These are phyloP conservation scores for Pugionium cornutum DNA, from an alignment of 345 rosid species.

Conservation along the genomic window DNA sequence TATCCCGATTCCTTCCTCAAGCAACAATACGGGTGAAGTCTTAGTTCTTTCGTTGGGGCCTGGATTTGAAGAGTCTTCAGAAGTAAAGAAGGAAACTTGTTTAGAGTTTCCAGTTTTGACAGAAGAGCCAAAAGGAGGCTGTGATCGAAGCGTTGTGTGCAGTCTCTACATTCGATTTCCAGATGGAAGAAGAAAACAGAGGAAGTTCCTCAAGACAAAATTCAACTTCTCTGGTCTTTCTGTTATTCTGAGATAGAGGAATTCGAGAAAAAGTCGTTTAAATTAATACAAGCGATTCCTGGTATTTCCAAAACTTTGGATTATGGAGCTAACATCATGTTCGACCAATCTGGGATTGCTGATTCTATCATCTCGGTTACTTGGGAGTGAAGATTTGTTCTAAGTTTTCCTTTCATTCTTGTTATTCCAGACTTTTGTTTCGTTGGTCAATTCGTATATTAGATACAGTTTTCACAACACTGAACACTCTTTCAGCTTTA, in stretches of 20 bases:
- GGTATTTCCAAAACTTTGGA: slow-evolving; percentile 69
- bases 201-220: slow-evolving; percentile 67
- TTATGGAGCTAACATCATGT: slow-evolving; percentile 47
- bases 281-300: slow-evolving; percentile 65
- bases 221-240: slow-evolving; percentile 83
- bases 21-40: neutral
- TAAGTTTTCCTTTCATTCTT: too few relatives aligned
- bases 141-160: slow-evolving; percentile 60
- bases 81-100: neutral
- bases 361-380: slow-evolving; percentile 73
- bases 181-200: slow-evolving; percentile 37
- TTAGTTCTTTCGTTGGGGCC: neutral
- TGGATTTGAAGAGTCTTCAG: neutral
- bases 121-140: slow-evolving; percentile 61
- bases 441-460: too few relatives aligned
- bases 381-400: slow-evolving; percentile 50
- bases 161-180: slow-evolving; percentile 68
- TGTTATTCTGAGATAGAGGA: slow-evolving; percentile 58
- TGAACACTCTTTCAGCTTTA: too few relatives aligned
- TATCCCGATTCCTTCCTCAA: too few relatives aligned
- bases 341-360: slow-evolving; percentile 65
- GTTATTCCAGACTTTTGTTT: too few relatives aligned
- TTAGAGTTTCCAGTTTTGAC: slow-evolving; percentile 57
- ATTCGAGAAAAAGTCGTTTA: slow-evolving; percentile 52
- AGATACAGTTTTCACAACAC: too few relatives aligned